These are phyloP conservation scores for Quercus aquifolioides DNA, from an alignment of 306 rosid species.

Conservation along the genomic window DNA sequence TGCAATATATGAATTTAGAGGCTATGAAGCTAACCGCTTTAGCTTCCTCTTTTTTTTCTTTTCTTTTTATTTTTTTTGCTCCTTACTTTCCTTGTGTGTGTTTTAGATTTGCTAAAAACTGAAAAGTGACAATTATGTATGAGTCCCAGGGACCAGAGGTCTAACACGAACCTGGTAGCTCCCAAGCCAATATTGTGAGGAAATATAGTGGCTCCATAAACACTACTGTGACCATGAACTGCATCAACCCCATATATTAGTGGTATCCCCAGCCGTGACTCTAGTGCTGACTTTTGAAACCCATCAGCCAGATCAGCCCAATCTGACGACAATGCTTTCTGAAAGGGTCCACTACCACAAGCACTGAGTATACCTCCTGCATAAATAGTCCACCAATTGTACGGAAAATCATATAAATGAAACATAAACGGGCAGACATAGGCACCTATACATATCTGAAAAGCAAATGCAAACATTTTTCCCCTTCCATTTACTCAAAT, in stretches of 20 bases:
- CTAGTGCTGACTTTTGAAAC: conserved; percentile 53
- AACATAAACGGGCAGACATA: background rate
- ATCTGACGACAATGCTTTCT: conserved; percentile 45
- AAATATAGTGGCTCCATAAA: conserved; percentile 64
- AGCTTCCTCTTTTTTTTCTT: background rate
- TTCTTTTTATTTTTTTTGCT: too few species aligned
- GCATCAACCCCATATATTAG: conserved; percentile 72
- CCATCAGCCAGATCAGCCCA: conserved; percentile 70
- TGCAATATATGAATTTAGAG: background rate
- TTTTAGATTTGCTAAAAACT: background rate
- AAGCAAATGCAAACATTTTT: too few species aligned
- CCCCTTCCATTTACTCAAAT: too few species aligned
- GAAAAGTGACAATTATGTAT: background rate
- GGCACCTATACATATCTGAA: too few species aligned
- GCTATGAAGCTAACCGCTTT: background rate
- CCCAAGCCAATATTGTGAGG: conserved; percentile 84
- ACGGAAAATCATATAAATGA: background rate
- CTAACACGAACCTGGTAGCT: conserved; percentile 54
- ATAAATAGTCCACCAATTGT: background rate
- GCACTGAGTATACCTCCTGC: conserved; percentile 63
- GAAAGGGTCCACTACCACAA: conserved; percentile 62
- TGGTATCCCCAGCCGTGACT: conserved; percentile 68
- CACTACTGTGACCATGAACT: conserved; percentile 67
- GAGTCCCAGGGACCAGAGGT: background rate
- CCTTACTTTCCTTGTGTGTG: background rate